Evolutionary conservation across 805 yeast species (phyloP), one percentile per base, ranked within the genome.

Genomic region (Saccharomycopsis amapae): DNA sequence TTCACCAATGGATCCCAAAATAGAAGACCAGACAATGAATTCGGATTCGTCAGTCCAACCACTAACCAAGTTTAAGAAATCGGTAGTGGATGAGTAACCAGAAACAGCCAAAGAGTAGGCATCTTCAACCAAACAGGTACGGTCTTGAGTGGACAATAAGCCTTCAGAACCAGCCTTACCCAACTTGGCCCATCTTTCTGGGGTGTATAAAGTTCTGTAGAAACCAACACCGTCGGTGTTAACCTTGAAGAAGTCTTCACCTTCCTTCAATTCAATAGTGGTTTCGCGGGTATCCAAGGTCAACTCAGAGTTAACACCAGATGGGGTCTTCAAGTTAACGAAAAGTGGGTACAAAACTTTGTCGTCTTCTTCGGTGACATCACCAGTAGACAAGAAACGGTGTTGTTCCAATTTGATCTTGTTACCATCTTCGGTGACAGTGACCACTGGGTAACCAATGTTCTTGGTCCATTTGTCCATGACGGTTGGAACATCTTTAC

Each of bases 381-480:
- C 93, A 45, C 84, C 88, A 35, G 90, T 79, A 33, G 81, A 72
- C 53, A 85, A 72, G 67, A 75, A 85, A 58, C 95, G 76, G 64
- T 81, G 72, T 65, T 85, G 95, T 44, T 78, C 73, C 41, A 85
- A 68, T 18, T 69, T 70, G 44, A 83, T 63, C 41, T 70, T 67
- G 41, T 70, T 65, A 19, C 69, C 69, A 42, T 69, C 67, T 63
- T 81, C 89, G 42, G 72, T 69, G 32, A 84, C 89, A 28, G 75
- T 65, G 41, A 85, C 66, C 13, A 85, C 77, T 22, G 94, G 94
- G 68, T 71, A 85, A 5, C 94, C 94, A 49, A 82, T 75, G 58
- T 81, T 76, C 56, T 78, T 77, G 48, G 88, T 84, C 94, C 95
- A 85, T 49, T 77, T 74, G 57, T 78, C 78, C 93, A 85, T 85